Evolutionary conservation across 768 basidiomycete species (phyloP), one percentile per base, ranked within the genome.

Genomic region (Lactarius hatsudake): DNA sequence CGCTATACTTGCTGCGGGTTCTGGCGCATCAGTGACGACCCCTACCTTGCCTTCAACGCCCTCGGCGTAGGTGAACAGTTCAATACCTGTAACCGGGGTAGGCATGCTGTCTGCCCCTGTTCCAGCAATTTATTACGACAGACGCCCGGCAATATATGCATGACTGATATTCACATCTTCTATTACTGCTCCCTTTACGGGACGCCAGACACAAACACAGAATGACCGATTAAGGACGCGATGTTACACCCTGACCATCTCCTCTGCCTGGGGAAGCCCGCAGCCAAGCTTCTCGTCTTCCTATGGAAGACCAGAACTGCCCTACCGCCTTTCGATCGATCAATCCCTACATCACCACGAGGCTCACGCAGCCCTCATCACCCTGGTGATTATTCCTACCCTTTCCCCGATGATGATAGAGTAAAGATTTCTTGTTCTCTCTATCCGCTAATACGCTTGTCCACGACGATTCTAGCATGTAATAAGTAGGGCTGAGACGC

Each of bases 11-110:
- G 20, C 26, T 26, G 23, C 51, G 23, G 30, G 43, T 13, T 40
- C 15, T 40, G 15, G 10, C 15, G 15, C 38, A 40, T 62, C 66
- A 15, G 66, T 67, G 32, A 70, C 56, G 43, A 64, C 59, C 20
- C 67, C 66, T 5, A 69, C 59, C 55, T 67, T 69, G 48, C 58
- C 69, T n/a, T 57, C 26, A 18, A 42, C 62, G n/a, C 66, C 62
- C 18, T 67, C 59, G 12, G 53, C 38, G 32, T 61, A 32, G 4
- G 17, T n/a, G 28, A 67, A 61, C 30, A 69, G 62, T 42, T 67
- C 43, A 10, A 51, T 40, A 28, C 67, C 65, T 42, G 66, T 20
- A 17, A 69, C 60, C 0, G 38, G 68, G 40, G 61, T 67, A 23
- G 60, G 23, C 54, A 56, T 66, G 32, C 36, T 61, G 10, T 26